Percentiles rank a stretch among this genome's conserved stretches.
Conservation (phyloP, 2,329 filamentous ascomycete species). For the Didymella exigua region DNA sequence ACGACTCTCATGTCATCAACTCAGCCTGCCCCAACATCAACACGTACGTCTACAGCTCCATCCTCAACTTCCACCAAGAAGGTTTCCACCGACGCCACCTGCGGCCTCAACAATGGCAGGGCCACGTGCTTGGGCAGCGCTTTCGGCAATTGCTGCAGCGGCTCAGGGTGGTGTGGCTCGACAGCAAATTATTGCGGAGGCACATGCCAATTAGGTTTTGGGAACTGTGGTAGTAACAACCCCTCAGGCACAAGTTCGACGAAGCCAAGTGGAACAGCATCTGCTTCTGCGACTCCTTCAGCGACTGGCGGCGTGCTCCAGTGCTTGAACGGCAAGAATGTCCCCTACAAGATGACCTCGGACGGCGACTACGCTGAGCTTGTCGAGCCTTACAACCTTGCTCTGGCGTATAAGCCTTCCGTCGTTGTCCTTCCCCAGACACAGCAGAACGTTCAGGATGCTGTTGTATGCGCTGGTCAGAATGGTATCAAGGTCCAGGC, state of each 20-base stretch:
- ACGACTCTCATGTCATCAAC: conserved; percentile 22
- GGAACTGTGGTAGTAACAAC: conserved; percentile 33
- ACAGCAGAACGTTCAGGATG: conserved; percentile 60
- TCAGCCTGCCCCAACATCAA: conserved; percentile 9
- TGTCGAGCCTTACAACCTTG: conserved; percentile 46
- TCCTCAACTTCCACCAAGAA: conserved; percentile 33
- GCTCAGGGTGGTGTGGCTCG: conserved; percentile 52
- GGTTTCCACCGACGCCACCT: conserved; percentile 49
- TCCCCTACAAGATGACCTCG: conserved; percentile 39
- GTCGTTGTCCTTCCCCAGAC: conserved; percentile 63
- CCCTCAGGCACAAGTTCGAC: conserved; percentile 18
- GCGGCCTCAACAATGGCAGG: conserved; percentile 48
- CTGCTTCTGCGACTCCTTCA: conserved; percentile 23
- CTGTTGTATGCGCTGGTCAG: conserved; percentile 62
- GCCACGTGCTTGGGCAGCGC: conserved; percentile 22
- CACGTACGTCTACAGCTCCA: conserved; percentile 22
- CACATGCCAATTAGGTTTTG: conserved; percentile 42
- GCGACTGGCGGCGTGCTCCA: conserved; percentile 23
- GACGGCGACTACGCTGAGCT: conserved; percentile 34
- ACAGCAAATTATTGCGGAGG: conserved; percentile 41
- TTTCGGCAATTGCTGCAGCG: conserved; percentile 49
- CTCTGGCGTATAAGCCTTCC: conserved; percentile 52
- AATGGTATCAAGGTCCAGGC: conserved; percentile 63
- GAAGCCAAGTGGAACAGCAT: conserved; percentile 18
- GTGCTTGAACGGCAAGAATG: conserved; percentile 43